Percentiles rank a stretch among this genome's conserved stretches.
These are phyloP conservation scores for Peribolospora kevripleyi DNA, from an alignment of 768 basidiomycete species.

Conservation along the genomic window DNA sequence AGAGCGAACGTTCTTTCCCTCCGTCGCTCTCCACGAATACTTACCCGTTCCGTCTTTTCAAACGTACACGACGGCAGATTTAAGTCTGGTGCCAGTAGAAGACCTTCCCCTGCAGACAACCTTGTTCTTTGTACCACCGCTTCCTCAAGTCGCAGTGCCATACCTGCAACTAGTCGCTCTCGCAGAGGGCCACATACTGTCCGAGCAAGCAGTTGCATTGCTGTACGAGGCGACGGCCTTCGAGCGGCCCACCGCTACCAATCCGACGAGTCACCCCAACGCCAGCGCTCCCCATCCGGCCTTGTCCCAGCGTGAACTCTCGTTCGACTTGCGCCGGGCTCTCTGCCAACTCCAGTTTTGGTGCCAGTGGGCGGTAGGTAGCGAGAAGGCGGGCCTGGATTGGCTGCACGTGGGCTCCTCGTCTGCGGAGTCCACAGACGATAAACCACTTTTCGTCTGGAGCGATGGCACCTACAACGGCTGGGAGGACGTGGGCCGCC, in stretches of 20 bases:
- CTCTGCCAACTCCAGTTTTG: constrained; percentile 39
- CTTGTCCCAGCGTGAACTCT: constrained; percentile 15
- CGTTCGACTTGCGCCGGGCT: constrained; percentile 38
- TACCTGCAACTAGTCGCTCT: constrained; percentile 44
- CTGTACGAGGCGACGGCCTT: constrained; percentile 15
- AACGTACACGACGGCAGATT: constrained; percentile 28
- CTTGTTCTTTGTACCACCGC: constrained; percentile 40
- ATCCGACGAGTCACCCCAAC: constrained; percentile 25
- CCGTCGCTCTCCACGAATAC: background rate
- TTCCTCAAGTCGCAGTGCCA: constrained; percentile 30
- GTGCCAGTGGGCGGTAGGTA: background rate
- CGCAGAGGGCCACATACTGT: constrained; percentile 30
- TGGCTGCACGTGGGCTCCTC: constrained; percentile 4
- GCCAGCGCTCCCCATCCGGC: constrained; percentile 9
- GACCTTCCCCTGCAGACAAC: constrained; percentile 56
- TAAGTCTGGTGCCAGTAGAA: constrained; percentile 39
- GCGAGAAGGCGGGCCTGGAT: background rate
- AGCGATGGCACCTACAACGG: too few relatives aligned
- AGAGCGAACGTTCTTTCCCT: background rate
- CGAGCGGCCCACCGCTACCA: background rate
- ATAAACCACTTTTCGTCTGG: too few relatives aligned
- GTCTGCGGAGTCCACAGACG: too few relatives aligned
- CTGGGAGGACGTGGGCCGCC: too few relatives aligned
- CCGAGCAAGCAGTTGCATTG: constrained; percentile 16
- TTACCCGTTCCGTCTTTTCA: background rate